These are phyloP conservation scores for Fagopyrum tataricum DNA, from an alignment of 148 eudicot species.

Conservation along the genomic window DNA sequence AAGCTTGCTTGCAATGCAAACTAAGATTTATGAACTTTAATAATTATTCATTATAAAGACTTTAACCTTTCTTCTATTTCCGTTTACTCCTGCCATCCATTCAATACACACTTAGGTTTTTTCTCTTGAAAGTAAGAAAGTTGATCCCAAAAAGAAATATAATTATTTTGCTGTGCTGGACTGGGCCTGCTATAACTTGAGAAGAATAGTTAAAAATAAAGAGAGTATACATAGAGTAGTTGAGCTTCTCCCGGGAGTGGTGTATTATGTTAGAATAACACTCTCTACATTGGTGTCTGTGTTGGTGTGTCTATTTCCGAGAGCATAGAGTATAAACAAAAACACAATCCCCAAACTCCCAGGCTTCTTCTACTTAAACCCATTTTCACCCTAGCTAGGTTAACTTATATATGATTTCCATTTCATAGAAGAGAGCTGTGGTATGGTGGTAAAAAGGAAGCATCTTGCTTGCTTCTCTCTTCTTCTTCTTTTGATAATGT, in stretches of 20 bases:
- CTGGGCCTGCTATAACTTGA: not conserved
- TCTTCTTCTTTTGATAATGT: slow-evolving; percentile 25
- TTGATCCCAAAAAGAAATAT: not conserved
- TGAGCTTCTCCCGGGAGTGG: too few species aligned
- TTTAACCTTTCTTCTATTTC: not conserved
- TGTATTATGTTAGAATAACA: too few species aligned
- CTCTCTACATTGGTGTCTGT: slow-evolving; percentile 2
- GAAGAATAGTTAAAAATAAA: not conserved
- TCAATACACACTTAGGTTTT: not conserved
- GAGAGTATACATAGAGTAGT: too few species aligned
- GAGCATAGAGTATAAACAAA: not conserved
- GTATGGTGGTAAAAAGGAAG: slow-evolving; percentile 4
- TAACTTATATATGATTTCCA: not conserved
- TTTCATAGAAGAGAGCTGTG: not conserved
- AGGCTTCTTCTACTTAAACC: slow-evolving; percentile 6
- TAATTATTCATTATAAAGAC: not conserved
- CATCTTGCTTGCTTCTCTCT: slow-evolving; percentile 22
- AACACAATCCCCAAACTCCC: slow-evolving; percentile 9
- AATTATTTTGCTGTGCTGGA: not conserved
- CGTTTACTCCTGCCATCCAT: not conserved
- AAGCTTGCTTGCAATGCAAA: not conserved
- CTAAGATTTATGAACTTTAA: not conserved
- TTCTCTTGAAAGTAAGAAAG: not conserved
- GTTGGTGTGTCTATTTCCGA: not conserved
- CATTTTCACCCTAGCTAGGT: not conserved